Percentiles rank a stretch among this genome's conserved stretches.
phyloP scores from a whole-genome alignment of 2,329 filamentous ascomycete species.

The Botrytis deweyae region DNA sequence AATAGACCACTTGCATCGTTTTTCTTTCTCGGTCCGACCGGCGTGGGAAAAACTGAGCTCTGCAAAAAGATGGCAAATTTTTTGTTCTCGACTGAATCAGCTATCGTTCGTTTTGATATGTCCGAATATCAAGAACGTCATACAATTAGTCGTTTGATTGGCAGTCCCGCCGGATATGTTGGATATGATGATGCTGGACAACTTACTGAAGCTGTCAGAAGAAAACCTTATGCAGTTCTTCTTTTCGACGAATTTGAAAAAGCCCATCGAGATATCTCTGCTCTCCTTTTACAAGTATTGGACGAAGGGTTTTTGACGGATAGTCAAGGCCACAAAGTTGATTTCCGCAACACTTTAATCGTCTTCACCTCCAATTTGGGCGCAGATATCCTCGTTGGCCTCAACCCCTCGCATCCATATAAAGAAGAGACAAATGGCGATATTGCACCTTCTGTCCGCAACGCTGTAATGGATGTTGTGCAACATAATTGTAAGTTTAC shows the following conservation, averaged over 20 bases:
- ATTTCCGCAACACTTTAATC: slow-evolving; percentile 95
- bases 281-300: slow-evolving; percentile 86
- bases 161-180: slow-evolving; percentile 89
- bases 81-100: slow-evolving; percentile 87
- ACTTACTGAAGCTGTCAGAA: slow-evolving; percentile 88
- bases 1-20: slow-evolving; percentile 91
- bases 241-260: slow-evolving; percentile 98
- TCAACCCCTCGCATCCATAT: slow-evolving; percentile 63
- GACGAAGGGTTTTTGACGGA: slow-evolving; percentile 97
- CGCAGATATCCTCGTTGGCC: slow-evolving; percentile 82
- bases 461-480: slow-evolving; percentile 86
- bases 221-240: slow-evolving; percentile 92
- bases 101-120: slow-evolving; percentile 96
- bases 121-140: slow-evolving; percentile 97
- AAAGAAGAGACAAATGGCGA: slow-evolving; percentile 63
- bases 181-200: slow-evolving; percentile 97
- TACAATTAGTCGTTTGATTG: slow-evolving; percentile 89
- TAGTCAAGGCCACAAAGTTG: slow-evolving; percentile 91
- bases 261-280: slow-evolving; percentile 91
- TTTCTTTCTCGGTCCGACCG: slow-evolving; percentile 96
- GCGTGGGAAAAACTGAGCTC: slow-evolving; percentile 94
- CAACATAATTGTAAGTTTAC: slow-evolving; percentile 50
- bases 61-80: slow-evolving; percentile 95
- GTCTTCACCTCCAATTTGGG: slow-evolving; percentile 95
- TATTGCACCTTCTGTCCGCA: slow-evolving; percentile 70